A percentile compares a stretch with the other conserved stretches of the same genome.
Evolutionary conservation across 2,329 filamentous ascomycete species (phyloP).

Genomic region (Phialemoniopsis sp.): DNA sequence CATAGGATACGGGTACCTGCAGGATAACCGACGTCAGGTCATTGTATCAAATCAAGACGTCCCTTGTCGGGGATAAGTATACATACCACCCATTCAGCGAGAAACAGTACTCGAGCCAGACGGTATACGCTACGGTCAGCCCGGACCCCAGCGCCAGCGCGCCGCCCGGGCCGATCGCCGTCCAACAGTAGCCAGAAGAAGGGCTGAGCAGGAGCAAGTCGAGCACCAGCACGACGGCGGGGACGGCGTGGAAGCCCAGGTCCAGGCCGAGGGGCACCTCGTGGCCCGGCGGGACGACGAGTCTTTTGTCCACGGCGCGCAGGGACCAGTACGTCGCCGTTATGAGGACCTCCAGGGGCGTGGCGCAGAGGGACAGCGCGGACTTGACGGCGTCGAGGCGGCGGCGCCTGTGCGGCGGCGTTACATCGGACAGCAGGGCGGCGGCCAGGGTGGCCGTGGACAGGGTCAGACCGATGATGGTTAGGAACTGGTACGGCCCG

Average conservation of each 20-base stretch:
- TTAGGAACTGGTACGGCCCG: slow-evolving; percentile 66
- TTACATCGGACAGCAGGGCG: slow-evolving; percentile 61
- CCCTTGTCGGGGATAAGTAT: neutral
- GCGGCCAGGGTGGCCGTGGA: slow-evolving; percentile 55
- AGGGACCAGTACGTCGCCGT: slow-evolving; percentile 69
- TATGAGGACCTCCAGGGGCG: slow-evolving; percentile 67
- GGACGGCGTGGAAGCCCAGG: slow-evolving; percentile 58
- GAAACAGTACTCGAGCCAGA: slow-evolving; percentile 71
- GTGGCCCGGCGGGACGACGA: slow-evolving; percentile 50
- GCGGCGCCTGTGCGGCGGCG: slow-evolving; percentile 44
- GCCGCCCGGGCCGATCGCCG: slow-evolving; percentile 53
- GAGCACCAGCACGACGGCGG: slow-evolving; percentile 57
- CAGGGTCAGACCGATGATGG: slow-evolving; percentile 63
- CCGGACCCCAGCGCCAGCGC: slow-evolving; percentile 51
- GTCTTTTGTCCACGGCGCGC: slow-evolving; percentile 45
- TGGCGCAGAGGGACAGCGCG: slow-evolving; percentile 56
- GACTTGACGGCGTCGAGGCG: slow-evolving; percentile 64
- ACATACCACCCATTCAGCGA: slow-evolving; percentile 58
- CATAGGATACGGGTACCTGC: slow-evolving; percentile 81
- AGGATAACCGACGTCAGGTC: slow-evolving; percentile 14
- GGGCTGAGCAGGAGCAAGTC: slow-evolving; percentile 66
- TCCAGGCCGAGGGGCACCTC: slow-evolving; percentile 53
- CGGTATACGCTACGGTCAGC: slow-evolving; percentile 65
- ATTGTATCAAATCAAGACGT: neutral
- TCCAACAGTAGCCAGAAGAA: no score